phyloP scores from a whole-genome alignment of 176 grass and related monocot species.

The Rhynchospora tenuis region DNA sequence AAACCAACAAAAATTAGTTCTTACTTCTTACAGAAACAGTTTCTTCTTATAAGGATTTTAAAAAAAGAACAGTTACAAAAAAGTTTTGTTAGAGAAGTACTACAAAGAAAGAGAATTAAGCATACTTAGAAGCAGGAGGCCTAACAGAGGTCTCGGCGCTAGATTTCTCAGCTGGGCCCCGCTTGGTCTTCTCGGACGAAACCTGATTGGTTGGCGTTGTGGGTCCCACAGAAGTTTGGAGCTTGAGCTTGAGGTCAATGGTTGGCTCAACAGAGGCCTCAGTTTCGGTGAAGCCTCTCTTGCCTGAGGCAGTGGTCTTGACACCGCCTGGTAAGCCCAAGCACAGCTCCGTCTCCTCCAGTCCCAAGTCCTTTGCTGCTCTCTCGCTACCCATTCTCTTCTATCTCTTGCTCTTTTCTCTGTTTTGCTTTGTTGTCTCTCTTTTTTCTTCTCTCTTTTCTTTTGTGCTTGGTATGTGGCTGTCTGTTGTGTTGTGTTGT shows the following conservation, averaged over 20 bases:
- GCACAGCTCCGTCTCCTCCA: constrained; percentile 20
- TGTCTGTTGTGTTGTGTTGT: not conserved
- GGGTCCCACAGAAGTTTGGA: not conserved
- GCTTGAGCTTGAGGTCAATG: constrained; percentile 21
- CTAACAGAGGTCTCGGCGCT: constrained; percentile 4
- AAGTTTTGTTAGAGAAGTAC: not conserved
- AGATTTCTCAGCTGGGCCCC: not conserved
- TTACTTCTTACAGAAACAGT: too few species aligned
- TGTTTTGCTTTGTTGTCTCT: not conserved
- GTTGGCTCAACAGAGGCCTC: not conserved
- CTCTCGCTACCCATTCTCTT: not conserved
- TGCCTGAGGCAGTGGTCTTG: constrained; percentile 2
- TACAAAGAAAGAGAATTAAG: not conserved
- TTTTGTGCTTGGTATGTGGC: not conserved
- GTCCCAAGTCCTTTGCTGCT: not conserved
- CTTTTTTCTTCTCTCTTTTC: not conserved
- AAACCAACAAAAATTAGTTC: not conserved
- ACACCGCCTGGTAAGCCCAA: constrained; percentile 18
- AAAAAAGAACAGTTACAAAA: not conserved
- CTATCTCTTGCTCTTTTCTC: not conserved
- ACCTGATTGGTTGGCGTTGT: not conserved
- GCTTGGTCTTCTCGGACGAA: too few species aligned
- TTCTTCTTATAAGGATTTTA: too few species aligned
- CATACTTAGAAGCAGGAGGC: constrained; percentile 36
- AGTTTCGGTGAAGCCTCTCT: constrained; percentile 18